Conservation (phyloP, 2,329 filamentous ascomycete genomes). For the Curvularia spicifera region DNA sequence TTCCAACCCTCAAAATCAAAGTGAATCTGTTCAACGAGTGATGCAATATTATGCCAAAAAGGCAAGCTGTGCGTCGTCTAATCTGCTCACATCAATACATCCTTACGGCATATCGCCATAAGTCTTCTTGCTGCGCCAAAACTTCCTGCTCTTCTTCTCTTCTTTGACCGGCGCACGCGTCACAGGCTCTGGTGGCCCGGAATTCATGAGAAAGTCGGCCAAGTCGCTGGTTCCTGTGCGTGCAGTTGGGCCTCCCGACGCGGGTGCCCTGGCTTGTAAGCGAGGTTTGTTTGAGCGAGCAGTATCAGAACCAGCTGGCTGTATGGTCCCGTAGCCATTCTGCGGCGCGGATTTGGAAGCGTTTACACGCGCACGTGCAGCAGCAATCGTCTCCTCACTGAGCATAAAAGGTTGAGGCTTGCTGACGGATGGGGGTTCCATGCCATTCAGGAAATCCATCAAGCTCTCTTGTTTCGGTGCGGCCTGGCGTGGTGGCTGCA, state of each 20-base stretch:
- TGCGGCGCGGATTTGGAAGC: constrained; percentile 26
- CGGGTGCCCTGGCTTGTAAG: constrained; percentile 38
- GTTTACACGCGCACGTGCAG: constrained; percentile 40
- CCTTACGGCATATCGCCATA: constrained; percentile 28
- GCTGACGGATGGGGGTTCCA: constrained; percentile 63
- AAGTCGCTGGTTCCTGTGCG: constrained; percentile 50
- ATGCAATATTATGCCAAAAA: background rate
- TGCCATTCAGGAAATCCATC: constrained; percentile 75
- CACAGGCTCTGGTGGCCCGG: constrained; percentile 46
- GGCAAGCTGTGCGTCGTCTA: background rate
- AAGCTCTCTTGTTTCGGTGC: constrained; percentile 61
- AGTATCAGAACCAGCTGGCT: constrained; percentile 22
- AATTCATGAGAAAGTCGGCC: constrained; percentile 53
- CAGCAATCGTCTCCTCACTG: constrained; percentile 41
- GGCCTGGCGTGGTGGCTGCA: constrained; percentile 17
- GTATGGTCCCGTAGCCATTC: constrained; percentile 14
- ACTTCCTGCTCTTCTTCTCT: constrained; percentile 42
- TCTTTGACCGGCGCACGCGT: constrained; percentile 22
- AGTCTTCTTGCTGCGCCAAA: constrained; percentile 44
- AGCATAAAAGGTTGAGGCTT: constrained; percentile 45
- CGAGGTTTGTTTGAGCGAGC: constrained; percentile 36
- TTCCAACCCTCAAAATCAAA: background rate
- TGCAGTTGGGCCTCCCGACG: constrained; percentile 16
- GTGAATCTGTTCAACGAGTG: background rate
- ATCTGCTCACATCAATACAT: background rate